Evolutionary conservation across 2,329 filamentous ascomycete species (phyloP), one percentile per base, ranked within the genome.

Genomic region (Diplodia seriata): DNA sequence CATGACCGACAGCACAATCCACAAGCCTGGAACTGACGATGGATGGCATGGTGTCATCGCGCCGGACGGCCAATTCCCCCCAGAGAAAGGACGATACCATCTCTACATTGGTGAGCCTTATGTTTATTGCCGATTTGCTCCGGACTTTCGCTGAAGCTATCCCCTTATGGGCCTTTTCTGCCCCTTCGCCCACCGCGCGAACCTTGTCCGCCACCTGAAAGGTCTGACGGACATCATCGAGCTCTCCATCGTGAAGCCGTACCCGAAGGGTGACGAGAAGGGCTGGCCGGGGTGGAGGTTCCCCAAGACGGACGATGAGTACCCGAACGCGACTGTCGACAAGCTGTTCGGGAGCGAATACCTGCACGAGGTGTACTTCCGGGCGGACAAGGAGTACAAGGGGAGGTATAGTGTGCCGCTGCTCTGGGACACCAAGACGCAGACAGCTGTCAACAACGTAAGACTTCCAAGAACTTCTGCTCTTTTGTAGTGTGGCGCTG

Each of bases 251-350:
- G 87, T 90, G 1, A 86, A 85, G 71, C 85, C 89, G 0, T 91
- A 90, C 70, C 89, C 89, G 0, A 91, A 91, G 74, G 88, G 87
- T 62, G 84, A 89, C 71, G 82, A 85, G 20, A 83, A 85, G 8
- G 88, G 88, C 40, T 90, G 87, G 85, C 86, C 86, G 0, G 88
- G 87, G 15, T 89, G 86, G 86, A 80, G 82, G 36, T 90, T 91
- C 71, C 84, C 87, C 0, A 76, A 77, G 2, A 79, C 80, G 0
- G 75, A 84, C 66, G 78, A 84, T 56, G 81, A 85, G 70, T 90
- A 90, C 72, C 84, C 83, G 20, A 85, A 82, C 18, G 84, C 89
- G 6, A 90, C 87, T 0, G 81, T 84, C 3, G 89, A 91, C 73
- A 82, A 84, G 36, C 79, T 90, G 4, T 90, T 87, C 70, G 80